Evolutionary conservation across 2,329 filamentous ascomycete species (phyloP).

Genomic region (Claviceps sp.): DNA sequence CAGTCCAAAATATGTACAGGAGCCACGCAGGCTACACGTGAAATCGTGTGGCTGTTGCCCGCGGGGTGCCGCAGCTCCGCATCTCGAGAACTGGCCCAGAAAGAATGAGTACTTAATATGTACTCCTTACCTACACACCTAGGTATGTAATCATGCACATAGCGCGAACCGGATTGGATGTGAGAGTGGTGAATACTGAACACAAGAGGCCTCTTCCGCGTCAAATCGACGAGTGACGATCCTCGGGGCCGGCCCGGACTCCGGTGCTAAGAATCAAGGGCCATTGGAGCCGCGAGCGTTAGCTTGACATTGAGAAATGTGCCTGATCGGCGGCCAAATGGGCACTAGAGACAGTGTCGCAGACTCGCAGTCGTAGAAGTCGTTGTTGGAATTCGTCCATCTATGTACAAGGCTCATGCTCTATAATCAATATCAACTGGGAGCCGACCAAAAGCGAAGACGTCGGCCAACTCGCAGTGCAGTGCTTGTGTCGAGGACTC

Average conservation of each 20-base stretch:
- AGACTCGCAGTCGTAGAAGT: neutral
- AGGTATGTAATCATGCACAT: too few species aligned
- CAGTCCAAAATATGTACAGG: neutral
- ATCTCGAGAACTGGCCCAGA: too few species aligned
- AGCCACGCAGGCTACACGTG: neutral
- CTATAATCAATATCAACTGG: too few species aligned
- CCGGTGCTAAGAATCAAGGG: neutral
- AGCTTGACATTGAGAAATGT: neutral
- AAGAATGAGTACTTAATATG: too few species aligned
- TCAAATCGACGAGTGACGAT: neutral
- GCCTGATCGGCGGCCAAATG: neutral
- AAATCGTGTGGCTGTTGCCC: too few species aligned
- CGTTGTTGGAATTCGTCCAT: too few species aligned
- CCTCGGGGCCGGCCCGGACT: neutral
- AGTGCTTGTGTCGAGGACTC: too few species aligned
- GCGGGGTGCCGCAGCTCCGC: too few species aligned
- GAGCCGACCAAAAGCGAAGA: neutral
- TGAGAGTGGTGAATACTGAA: neutral
- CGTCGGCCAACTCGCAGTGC: neutral
- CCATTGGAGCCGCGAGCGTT: neutral
- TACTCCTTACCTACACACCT: too few species aligned
- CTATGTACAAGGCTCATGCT: too few species aligned
- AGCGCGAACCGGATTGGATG: too few species aligned
- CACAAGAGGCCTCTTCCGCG: neutral
- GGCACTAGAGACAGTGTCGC: neutral